These are phyloP conservation scores for Cytidiella melzeri DNA, from an alignment of 768 basidiomycete genomes.

Conservation along the genomic window DNA sequence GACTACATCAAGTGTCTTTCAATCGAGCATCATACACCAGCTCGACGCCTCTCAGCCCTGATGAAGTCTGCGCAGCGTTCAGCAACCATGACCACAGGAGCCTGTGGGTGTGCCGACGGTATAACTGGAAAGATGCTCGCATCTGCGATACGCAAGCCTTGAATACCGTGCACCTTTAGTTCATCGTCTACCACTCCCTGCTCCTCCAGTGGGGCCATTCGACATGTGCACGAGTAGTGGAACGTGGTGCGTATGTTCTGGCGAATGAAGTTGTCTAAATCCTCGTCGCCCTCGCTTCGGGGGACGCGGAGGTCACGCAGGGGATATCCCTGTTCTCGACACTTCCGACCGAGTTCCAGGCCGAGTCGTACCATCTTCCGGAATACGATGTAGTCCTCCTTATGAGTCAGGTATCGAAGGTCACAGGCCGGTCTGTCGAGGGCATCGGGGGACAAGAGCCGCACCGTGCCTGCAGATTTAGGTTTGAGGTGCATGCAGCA, in stretches of 20 bases:
- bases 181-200: conserved; percentile 38
- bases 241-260: conserved; percentile 7
- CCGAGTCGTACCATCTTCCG: conserved; percentile 17
- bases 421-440: conserved; percentile 25
- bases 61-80: conserved; percentile 12
- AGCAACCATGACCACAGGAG: conserved; percentile 8
- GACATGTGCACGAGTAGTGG: conserved; percentile 31
- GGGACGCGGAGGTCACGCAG: conserved; percentile 10
- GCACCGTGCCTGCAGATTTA: conserved; percentile 19
- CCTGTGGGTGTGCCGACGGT: conserved; percentile 6
- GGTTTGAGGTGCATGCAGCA: conserved; percentile 23
- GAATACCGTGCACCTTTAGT: conserved; percentile 36
- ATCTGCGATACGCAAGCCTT: conserved; percentile 31
- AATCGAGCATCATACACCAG: no score
- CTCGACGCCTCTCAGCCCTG: no score
- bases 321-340: conserved; percentile 8
- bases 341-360: conserved; percentile 15
- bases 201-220: conserved; percentile 27
- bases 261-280: conserved; percentile 14
- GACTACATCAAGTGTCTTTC: no score
- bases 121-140: conserved; percentile 11
- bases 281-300: conserved; percentile 9
- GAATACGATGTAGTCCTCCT: conserved; percentile 22
- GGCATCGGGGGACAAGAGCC: conserved; percentile 27
- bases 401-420: conserved; percentile 23